phyloP scores from a whole-genome alignment of 768 basidiomycete genomes.

The Leccinellum rugosiceps region DNA sequence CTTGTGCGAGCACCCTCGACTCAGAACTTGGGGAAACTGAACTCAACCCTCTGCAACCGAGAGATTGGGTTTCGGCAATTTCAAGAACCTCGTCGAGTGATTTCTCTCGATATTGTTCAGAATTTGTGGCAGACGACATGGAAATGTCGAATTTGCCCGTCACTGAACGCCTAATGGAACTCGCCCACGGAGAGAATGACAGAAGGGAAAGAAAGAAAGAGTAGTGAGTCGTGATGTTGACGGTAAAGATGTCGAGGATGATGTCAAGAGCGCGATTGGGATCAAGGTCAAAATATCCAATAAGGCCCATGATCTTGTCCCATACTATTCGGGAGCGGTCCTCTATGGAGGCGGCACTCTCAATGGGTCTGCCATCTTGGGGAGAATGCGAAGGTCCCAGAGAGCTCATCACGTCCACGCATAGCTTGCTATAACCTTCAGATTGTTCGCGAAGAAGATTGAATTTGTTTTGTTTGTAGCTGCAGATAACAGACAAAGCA shows the following conservation, averaged over 20 bases:
- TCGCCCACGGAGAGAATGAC: constrained; percentile 85
- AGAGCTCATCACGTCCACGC: constrained; percentile 75
- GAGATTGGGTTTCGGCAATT: constrained; percentile 42
- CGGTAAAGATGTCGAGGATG: constrained; percentile 86
- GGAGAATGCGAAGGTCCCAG: constrained; percentile 74
- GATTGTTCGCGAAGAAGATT: constrained; percentile 96
- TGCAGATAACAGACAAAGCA: constrained; percentile 30
- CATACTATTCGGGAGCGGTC: constrained; percentile 67
- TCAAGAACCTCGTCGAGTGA: constrained; percentile 63
- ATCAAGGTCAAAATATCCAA: constrained; percentile 95
- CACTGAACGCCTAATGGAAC: constrained; percentile 37
- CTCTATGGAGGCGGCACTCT: constrained; percentile 54
- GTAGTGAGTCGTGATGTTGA: constrained; percentile 78
- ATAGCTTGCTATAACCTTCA: constrained; percentile 94
- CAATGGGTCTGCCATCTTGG: constrained; percentile 61
- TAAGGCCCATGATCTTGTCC: constrained; percentile 83
- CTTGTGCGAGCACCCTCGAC: constrained; percentile 76
- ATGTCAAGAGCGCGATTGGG: constrained; percentile 93
- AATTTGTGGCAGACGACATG: constrained; percentile 39
- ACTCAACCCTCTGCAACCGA: constrained; percentile 1
- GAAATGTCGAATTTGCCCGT: constrained; percentile 24
- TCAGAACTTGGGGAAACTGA: constrained; percentile 30
- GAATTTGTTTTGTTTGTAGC: constrained; percentile 98
- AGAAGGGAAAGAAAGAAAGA: constrained; percentile 86
- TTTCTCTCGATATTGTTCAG: constrained; percentile 52